A percentile compares a stretch with the other conserved stretches of the same genome.
These are phyloP conservation scores for Plenodomus tracheiphilus DNA, from an alignment of 2,329 filamentous ascomycete genomes.

Conservation along the genomic window DNA sequence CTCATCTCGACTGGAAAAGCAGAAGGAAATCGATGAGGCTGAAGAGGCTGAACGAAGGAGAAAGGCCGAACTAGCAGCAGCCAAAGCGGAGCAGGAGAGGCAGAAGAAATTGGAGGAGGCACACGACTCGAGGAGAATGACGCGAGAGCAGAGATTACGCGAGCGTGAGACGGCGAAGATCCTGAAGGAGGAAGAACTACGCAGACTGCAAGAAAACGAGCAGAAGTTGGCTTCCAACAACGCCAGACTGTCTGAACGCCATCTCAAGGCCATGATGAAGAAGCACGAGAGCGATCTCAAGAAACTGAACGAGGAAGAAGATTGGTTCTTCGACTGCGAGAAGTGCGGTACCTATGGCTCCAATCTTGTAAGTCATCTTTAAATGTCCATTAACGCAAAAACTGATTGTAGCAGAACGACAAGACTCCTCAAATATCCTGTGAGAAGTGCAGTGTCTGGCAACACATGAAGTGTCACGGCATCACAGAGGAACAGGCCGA, in stretches of 20 bases:
- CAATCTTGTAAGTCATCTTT: slow-evolving; percentile 58
- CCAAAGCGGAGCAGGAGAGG: slow-evolving; percentile 61
- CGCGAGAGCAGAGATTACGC: slow-evolving; percentile 80
- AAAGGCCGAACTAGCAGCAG: slow-evolving; percentile 65
- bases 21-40: slow-evolving; percentile 71
- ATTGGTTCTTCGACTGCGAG: slow-evolving; percentile 92
- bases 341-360: slow-evolving; percentile 88
- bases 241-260: slow-evolving; percentile 72
- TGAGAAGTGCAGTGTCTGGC: slow-evolving; percentile 93
- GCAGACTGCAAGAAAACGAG: slow-evolving; percentile 75
- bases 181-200: slow-evolving; percentile 82
- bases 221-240: slow-evolving; percentile 54
- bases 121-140: slow-evolving; percentile 77
- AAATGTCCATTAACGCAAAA: neutral
- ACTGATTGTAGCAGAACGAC: slow-evolving; percentile 65
- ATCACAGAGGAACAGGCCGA: slow-evolving; percentile 80
- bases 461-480: slow-evolving; percentile 89
- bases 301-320: slow-evolving; percentile 70
- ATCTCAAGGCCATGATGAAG: slow-evolving; percentile 80
- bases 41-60: slow-evolving; percentile 71
- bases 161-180: slow-evolving; percentile 83
- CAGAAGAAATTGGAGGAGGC: slow-evolving; percentile 72
- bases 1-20: slow-evolving; percentile 77
- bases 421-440: slow-evolving; percentile 92
- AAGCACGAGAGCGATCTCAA: slow-evolving; percentile 76